These are phyloP conservation scores for Cyanidium caldarium DNA, from an alignment of 23 red algal species.

Conservation along the genomic window DNA sequence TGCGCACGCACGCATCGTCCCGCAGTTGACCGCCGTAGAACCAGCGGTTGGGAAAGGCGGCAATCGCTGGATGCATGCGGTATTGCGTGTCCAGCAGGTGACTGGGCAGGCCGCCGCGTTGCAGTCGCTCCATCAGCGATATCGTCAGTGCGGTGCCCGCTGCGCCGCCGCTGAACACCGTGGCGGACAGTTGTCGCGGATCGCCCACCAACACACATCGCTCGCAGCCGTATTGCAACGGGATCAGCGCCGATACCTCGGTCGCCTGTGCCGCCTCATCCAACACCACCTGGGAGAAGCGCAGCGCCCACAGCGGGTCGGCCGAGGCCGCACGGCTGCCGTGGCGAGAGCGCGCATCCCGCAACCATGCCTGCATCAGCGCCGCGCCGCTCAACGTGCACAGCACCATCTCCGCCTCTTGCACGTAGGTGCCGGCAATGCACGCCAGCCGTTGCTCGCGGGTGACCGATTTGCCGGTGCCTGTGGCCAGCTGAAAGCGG, in stretches of 20 bases:
- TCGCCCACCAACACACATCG: constrained; percentile 78
- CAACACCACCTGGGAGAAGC: neutral
- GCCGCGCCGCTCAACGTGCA: neutral
- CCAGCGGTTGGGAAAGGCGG: constrained; percentile 51
- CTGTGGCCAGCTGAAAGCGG: neutral
- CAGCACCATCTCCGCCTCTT: constrained; percentile 4
- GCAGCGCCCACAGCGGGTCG: neutral
- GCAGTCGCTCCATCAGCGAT: constrained; percentile 69
- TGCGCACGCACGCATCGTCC: constrained; percentile 41
- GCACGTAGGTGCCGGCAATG: neutral
- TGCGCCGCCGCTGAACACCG: constrained; percentile 50
- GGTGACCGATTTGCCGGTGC: neutral
- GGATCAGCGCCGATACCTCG: neutral
- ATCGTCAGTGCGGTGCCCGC: constrained; percentile 41
- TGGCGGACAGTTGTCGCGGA: constrained; percentile 87
- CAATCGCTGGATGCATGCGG: constrained; percentile 95
- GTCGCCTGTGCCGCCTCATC: constrained; percentile 4
- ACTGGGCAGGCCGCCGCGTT: constrained; percentile 17
- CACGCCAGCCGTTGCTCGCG: constrained; percentile 1
- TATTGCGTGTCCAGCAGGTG: constrained; percentile 78
- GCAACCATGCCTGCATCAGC: neutral
- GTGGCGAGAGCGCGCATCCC: neutral
- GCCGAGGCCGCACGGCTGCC: neutral
- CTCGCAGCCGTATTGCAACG: neutral
- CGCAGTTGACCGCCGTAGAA: constrained; percentile 63